A percentile compares a stretch with the other conserved stretches of the same genome.
These are phyloP conservation scores for Daldinia sp. DNA, from an alignment of 2,329 filamentous ascomycete genomes.

Conservation along the genomic window DNA sequence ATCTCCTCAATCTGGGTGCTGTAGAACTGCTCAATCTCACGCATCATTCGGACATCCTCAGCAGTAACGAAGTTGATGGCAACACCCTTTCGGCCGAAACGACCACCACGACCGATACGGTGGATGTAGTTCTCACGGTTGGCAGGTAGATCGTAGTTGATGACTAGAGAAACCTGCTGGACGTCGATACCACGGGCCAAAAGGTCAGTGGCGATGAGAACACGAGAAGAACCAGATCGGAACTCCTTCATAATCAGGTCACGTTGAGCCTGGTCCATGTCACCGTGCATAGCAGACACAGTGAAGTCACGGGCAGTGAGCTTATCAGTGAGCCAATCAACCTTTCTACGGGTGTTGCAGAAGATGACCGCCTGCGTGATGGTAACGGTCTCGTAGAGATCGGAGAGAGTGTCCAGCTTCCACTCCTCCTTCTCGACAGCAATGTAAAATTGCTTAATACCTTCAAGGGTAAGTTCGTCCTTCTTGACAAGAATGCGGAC, in stretches of 20 bases:
- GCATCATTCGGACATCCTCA: constrained; percentile 99
- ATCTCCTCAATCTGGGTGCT: constrained; percentile 99
- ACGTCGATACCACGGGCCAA: constrained; percentile 99
- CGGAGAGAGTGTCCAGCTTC: constrained; percentile 99
- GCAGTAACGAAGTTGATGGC: constrained; percentile 99
- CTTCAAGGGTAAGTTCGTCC: constrained; percentile 98
- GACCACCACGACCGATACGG: constrained; percentile 98
- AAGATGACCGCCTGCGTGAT: constrained; percentile 99
- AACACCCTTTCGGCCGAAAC: constrained; percentile 99
- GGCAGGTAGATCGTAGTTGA: constrained; percentile 99
- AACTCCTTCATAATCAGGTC: constrained; percentile 99
- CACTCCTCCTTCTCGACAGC: constrained; percentile 99
- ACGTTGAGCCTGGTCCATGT: constrained; percentile 98
- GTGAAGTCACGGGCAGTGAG: constrained; percentile 98
- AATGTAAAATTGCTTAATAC: constrained; percentile 99
- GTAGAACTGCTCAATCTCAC: constrained; percentile 99
- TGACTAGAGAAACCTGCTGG: constrained; percentile 98
- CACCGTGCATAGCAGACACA: constrained; percentile 99
- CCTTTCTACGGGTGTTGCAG: constrained; percentile 99
- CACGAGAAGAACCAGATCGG: constrained; percentile 97
- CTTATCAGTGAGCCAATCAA: constrained; percentile 99
- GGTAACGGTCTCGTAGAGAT: constrained; percentile 98
- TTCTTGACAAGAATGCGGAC: constrained; percentile 99
- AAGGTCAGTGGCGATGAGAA: constrained; percentile 97
- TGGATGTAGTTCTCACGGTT: constrained; percentile 99